A percentile compares a stretch with the other conserved stretches of the same genome.
phyloP scores from a whole-genome alignment of 2,329 filamentous ascomycete species.

The Drechslerella dactyloides region DNA sequence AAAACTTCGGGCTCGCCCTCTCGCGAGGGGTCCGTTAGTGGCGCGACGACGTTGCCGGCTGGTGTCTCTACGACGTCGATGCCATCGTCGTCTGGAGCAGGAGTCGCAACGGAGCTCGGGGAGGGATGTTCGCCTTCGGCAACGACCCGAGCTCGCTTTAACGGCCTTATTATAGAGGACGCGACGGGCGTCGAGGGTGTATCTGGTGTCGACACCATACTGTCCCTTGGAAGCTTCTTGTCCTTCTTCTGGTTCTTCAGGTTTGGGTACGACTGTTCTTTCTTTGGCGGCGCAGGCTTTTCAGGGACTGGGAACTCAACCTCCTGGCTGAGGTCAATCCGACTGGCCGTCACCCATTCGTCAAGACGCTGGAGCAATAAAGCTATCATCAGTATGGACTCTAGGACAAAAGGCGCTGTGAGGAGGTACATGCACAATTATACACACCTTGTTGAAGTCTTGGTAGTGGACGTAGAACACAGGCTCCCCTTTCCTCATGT shows the following conservation, averaged over 20 bases:
- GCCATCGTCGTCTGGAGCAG: slow-evolving; percentile 40
- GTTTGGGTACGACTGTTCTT: slow-evolving; percentile 55
- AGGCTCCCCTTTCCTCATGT: slow-evolving; percentile 83
- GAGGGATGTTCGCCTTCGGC: slow-evolving; percentile 51
- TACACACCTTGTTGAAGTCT: slow-evolving; percentile 88
- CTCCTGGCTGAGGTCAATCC: slow-evolving; percentile 85
- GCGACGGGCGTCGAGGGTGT: slow-evolving; percentile 39
- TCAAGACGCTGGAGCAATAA: slow-evolving; percentile 61
- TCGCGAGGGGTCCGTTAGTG: slow-evolving; percentile 23
- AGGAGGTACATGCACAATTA: slow-evolving; percentile 60
- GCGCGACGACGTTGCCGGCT: slow-evolving; percentile 47
- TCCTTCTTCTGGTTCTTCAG: slow-evolving; percentile 56
- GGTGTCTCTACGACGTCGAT: slow-evolving; percentile 48
- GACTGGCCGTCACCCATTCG: slow-evolving; percentile 85
- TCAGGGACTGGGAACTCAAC: slow-evolving; percentile 96
- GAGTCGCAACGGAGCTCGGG: slow-evolving; percentile 46
- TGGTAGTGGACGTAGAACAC: slow-evolving; percentile 97
- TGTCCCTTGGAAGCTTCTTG: slow-evolving; percentile 56
- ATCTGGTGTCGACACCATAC: slow-evolving; percentile 53
- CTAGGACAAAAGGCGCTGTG: neutral
- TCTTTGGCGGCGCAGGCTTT: slow-evolving; percentile 65
- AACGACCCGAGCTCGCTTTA: slow-evolving; percentile 50
- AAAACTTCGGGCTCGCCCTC: slow-evolving; percentile 65
- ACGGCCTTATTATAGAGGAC: slow-evolving; percentile 34
- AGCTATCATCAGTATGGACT: slow-evolving; percentile 6